These are phyloP conservation scores for Pythium grandisporangium DNA, from an alignment of 352 stramenopile species.

Conservation along the genomic window DNA sequence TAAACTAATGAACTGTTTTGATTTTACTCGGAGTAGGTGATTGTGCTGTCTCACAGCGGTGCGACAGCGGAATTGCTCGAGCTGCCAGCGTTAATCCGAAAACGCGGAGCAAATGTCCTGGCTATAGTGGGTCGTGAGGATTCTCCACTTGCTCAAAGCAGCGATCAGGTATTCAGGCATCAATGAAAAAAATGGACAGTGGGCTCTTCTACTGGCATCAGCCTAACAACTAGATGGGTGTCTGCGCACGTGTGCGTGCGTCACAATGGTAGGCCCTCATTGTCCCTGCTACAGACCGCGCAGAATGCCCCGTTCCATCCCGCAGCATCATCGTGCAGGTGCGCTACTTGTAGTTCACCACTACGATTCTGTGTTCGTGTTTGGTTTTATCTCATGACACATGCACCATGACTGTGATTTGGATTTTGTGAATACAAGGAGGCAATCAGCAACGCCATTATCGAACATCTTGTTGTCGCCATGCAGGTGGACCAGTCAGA, in stretches of 20 bases:
- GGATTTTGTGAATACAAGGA: too few species aligned
- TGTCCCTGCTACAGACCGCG: constrained; percentile 35
- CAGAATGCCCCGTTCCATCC: constrained; percentile 48
- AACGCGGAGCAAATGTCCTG: constrained; percentile 28
- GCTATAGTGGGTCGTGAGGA: constrained; percentile 33
- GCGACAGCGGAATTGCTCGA: constrained; percentile 47
- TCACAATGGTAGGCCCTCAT: constrained; percentile 21
- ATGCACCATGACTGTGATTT: not conserved
- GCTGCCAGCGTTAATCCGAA: constrained; percentile 34
- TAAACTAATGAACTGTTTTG: too few species aligned
- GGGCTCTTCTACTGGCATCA: not conserved
- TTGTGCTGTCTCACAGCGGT: constrained; percentile 70
- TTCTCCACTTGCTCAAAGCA: constrained; percentile 5
- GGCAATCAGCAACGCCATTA: constrained; percentile 60
- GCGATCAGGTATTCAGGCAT: not conserved
- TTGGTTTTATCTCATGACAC: not conserved
- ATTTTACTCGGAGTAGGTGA: constrained; percentile 19
- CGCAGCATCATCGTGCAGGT: constrained; percentile 77
- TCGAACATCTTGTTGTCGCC: constrained; percentile 42
- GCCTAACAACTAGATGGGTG: too few species aligned
- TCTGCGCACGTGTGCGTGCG: too few species aligned
- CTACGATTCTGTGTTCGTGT: not conserved
- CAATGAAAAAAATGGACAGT: not conserved
- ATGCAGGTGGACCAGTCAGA: constrained; percentile 16
- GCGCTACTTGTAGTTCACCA: too few species aligned